Evolutionary conservation across 192 early-diverging fungal species (phyloP).

Genomic region (Entomortierella beljakovae): DNA sequence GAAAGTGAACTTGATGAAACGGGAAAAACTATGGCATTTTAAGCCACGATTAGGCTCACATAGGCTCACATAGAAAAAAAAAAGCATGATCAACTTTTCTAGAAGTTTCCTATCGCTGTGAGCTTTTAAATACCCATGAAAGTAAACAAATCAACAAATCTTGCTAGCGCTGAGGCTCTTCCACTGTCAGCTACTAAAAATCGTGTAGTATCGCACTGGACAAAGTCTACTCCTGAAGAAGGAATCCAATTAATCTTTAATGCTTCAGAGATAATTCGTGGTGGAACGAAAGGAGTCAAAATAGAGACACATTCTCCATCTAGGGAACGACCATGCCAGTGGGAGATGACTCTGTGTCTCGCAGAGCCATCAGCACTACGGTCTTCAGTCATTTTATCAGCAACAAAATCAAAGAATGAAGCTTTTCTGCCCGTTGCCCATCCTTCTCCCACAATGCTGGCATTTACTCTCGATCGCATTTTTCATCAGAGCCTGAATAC

Average conservation of each 20-base stretch:
- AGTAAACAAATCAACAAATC: not conserved
- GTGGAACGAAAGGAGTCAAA: not conserved
- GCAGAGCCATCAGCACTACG: not conserved
- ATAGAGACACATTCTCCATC: conserved; percentile 19
- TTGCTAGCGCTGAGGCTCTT: not conserved
- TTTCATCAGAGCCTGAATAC: not conserved
- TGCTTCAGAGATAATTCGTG: not conserved
- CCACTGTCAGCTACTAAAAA: not conserved
- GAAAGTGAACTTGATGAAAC: no score
- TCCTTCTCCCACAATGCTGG: conserved; percentile 6
- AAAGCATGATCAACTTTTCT: no score
- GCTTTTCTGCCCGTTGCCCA: not conserved
- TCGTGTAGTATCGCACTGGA: conserved; percentile 31
- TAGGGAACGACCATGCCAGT: conserved; percentile 28
- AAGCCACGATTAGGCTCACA: no score
- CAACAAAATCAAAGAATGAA: not conserved
- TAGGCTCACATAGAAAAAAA: no score
- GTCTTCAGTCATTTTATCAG: not conserved
- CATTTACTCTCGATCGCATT: conserved; percentile 14
- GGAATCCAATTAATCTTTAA: conserved; percentile 39
- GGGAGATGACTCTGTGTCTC: conserved; percentile 26
- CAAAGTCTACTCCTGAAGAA: conserved; percentile 36
- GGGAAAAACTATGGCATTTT: no score
- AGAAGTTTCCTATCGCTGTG: no score
- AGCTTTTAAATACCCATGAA: no score